Evolutionary conservation across 371 early-diverging fungal species (phyloP).

Genomic region (Parasitella parasitica): DNA sequence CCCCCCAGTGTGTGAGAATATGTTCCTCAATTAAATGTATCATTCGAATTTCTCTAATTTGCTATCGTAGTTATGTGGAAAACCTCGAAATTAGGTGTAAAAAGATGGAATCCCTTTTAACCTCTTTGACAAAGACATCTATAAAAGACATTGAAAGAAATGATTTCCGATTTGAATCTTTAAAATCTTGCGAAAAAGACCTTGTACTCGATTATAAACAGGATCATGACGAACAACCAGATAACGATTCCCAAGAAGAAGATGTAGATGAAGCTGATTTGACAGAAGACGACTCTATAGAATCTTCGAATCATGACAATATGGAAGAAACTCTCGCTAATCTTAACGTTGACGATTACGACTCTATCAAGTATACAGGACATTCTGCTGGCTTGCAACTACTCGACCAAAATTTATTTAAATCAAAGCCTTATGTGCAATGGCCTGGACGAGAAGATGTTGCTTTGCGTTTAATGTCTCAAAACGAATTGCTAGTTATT

Average conservation of each 20-base stretch:
- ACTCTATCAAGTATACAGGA: constrained; percentile 47
- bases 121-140: constrained; percentile 33
- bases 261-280: constrained; percentile 8
- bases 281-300: constrained; percentile 3
- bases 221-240: constrained; percentile 4
- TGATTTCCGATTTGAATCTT: constrained; percentile 26
- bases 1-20: constrained; percentile 49
- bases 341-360: constrained; percentile 41
- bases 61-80: constrained; percentile 38
- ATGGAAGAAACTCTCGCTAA: constrained; percentile 25
- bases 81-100: constrained; percentile 44
- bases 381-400: constrained; percentile 42
- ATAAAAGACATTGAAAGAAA: constrained; percentile 43
- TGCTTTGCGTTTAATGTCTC: constrained; percentile 37
- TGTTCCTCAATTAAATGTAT: neutral
- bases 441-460: constrained; percentile 46
- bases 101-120: constrained; percentile 46
- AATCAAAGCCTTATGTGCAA: constrained; percentile 30
- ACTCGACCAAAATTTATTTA: constrained; percentile 36
- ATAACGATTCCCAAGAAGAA: constrained; percentile 26
- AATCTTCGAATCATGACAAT: neutral
- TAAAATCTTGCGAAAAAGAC: neutral
- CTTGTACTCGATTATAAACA: neutral
- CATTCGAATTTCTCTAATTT: neutral
- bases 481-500: constrained; percentile 44